Conservation (phyloP, 139 green algal genomes). For the Chlamydomonas sp. region DNA sequence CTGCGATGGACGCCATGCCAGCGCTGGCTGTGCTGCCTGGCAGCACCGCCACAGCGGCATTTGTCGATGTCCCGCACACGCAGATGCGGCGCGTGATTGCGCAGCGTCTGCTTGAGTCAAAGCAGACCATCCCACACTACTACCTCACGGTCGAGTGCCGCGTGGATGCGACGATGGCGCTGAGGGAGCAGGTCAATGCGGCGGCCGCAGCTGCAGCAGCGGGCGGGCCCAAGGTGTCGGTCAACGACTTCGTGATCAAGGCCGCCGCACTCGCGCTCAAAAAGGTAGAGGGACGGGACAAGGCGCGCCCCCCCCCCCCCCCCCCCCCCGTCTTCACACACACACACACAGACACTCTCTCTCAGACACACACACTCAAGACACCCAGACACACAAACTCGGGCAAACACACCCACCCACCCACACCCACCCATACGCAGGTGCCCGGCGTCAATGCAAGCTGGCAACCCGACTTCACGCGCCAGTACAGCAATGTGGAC, state of each 20-base stretch:
- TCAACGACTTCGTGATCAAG: constrained; percentile 98
- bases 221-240: no score
- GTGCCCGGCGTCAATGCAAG: constrained; percentile 62
- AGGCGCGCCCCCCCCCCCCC: neutral
- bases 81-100: neutral
- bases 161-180: no score
- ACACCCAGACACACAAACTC: neutral
- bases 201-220: no score
- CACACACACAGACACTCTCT: neutral
- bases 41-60: neutral
- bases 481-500: constrained; percentile 73
- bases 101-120: constrained; percentile 79
- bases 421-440: neutral
- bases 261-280: constrained; percentile 66
- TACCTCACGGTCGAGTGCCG: constrained; percentile 91
- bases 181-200: constrained; percentile 62
- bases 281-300: constrained; percentile 63
- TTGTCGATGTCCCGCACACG: neutral
- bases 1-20: neutral
- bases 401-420: neutral
- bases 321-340: neutral
- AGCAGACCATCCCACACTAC: constrained; percentile 95
- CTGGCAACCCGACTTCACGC: constrained; percentile 84
- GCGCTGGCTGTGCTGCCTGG: neutral
- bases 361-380: neutral